Conservation (phyloP, 228 moss, liverwort and hornwort species). For the Sphagnum fallax region DNA sequence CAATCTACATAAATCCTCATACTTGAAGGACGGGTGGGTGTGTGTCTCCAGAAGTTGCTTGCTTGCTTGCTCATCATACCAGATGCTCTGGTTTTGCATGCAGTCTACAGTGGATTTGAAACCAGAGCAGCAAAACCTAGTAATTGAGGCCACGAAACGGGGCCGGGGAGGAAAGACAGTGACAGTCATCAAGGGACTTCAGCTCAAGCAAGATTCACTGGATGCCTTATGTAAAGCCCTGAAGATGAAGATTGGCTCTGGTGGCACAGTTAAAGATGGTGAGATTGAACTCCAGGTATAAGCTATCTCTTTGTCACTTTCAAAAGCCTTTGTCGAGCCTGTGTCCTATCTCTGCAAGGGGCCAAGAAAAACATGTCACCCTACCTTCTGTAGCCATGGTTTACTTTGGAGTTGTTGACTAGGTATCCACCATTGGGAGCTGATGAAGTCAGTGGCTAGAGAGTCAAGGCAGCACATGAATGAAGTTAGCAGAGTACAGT, state of each 20-base stretch:
- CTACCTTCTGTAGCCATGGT: too few species aligned
- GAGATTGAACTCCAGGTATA: slow-evolving; percentile 64
- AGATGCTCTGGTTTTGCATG: neutral
- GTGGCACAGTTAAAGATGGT: slow-evolving; percentile 63
- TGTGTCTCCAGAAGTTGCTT: neutral
- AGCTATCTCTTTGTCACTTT: neutral
- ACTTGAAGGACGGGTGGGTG: neutral
- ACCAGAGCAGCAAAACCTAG: slow-evolving; percentile 43
- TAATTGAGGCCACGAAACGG: slow-evolving; percentile 62
- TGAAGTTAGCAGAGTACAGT: neutral
- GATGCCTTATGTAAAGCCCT: slow-evolving; percentile 56
- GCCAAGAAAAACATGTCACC: neutral
- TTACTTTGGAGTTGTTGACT: neutral
- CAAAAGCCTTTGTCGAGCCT: too few species aligned
- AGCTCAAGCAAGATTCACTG: slow-evolving; percentile 43
- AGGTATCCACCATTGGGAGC: neutral
- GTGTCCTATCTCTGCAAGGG: neutral
- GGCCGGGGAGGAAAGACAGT: slow-evolving; percentile 74
- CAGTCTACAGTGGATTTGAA: slow-evolving; percentile 46
- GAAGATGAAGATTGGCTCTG: slow-evolving; percentile 63
- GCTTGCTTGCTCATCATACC: too few species aligned
- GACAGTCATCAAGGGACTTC: slow-evolving; percentile 56
- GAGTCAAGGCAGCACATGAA: neutral
- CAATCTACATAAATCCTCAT: neutral
- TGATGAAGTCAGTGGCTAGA: neutral